A percentile compares a stretch with the other conserved stretches of the same genome.
These are phyloP conservation scores for Seminavis robusta DNA, from an alignment of 108 stramenopile genomes.

Conservation along the genomic window DNA sequence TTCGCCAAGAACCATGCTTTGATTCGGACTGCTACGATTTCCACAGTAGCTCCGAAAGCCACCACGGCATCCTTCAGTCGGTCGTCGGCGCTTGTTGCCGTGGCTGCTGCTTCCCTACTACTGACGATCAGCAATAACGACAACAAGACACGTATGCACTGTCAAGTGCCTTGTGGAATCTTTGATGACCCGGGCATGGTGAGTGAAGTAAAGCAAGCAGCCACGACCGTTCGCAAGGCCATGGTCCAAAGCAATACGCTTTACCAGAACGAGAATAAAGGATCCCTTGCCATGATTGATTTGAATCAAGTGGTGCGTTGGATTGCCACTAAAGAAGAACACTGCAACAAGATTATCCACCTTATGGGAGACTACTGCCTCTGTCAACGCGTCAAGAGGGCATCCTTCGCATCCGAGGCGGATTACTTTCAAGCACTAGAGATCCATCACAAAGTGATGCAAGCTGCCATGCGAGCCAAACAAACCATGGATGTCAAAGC, in stretches of 20 bases:
- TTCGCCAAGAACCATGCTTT: too few relatives aligned
- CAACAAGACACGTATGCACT: too few relatives aligned
- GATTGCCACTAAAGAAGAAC: slow-evolving; percentile 80
- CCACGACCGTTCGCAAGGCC: slow-evolving; percentile 52
- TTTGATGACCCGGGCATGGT: slow-evolving; percentile 77
- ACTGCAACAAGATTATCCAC: slow-evolving; percentile 63
- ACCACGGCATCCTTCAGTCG: too few relatives aligned
- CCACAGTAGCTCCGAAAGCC: too few relatives aligned
- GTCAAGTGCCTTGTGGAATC: slow-evolving; percentile 81
- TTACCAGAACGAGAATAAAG: too few relatives aligned
- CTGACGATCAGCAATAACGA: too few relatives aligned
- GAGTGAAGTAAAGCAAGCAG: slow-evolving; percentile 51
- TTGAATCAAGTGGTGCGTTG: slow-evolving; percentile 78
- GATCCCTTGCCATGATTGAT: too few relatives aligned
- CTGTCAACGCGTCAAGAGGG: slow-evolving; percentile 78
- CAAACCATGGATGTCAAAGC: slow-evolving; percentile 61
- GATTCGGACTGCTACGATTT: too few relatives aligned
- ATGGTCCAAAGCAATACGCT: slow-evolving; percentile 60
- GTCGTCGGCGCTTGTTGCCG: too few relatives aligned
- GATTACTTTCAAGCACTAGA: slow-evolving; percentile 74
- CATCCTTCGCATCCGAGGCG: slow-evolving; percentile 46
- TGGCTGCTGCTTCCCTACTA: too few relatives aligned
- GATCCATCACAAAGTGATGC: slow-evolving; percentile 76
- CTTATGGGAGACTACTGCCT: slow-evolving; percentile 64
- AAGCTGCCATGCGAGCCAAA: slow-evolving; percentile 75